A percentile compares a stretch with the other conserved stretches of the same genome.
Evolutionary conservation across 495 filamentous ascomycete species (phyloP).

Genomic region (Penicillium desertorum): DNA sequence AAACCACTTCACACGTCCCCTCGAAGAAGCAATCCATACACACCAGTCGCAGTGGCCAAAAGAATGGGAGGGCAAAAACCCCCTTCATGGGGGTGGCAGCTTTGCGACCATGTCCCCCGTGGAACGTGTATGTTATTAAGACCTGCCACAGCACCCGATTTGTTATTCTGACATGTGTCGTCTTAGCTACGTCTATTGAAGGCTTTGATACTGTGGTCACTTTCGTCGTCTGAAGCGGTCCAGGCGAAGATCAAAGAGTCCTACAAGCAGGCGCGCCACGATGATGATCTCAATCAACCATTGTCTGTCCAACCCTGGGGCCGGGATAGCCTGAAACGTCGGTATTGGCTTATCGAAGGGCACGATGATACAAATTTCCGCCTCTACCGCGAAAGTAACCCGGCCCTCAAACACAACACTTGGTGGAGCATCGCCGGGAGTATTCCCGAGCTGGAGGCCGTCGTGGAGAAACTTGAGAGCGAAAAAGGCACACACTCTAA

Average conservation of each 20-base stretch:
- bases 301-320: slow-evolving; percentile 96
- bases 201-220: slow-evolving; percentile 81
- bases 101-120: slow-evolving; percentile 78
- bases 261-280: slow-evolving; percentile 86
- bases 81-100: slow-evolving; percentile 70
- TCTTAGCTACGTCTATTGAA: slow-evolving; percentile 74
- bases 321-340: slow-evolving; percentile 80
- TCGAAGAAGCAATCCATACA: slow-evolving; percentile 87
- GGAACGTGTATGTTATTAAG: slow-evolving; percentile 64
- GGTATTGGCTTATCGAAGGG: slow-evolving; percentile 93
- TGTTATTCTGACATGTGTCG: slow-evolving; percentile 22
- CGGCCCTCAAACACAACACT: slow-evolving; percentile 67
- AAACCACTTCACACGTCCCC: slow-evolving; percentile 79
- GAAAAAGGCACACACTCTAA: slow-evolving; percentile 80
- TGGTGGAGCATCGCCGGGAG: slow-evolving; percentile 93
- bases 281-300: slow-evolving; percentile 90
- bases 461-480: slow-evolving; percentile 71
- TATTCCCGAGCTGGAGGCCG: slow-evolving; percentile 77
- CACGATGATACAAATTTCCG: slow-evolving; percentile 91
- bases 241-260: slow-evolving; percentile 76
- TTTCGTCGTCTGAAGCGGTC: slow-evolving; percentile 85
- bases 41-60: slow-evolving; percentile 88
- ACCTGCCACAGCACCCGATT: background rate
- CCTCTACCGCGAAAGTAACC: slow-evolving; percentile 93
- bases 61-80: slow-evolving; percentile 83